Base-by-base conservation (phyloP, 2,329 filamentous ascomycete genomes). In the Didymella glomerata region DNA sequence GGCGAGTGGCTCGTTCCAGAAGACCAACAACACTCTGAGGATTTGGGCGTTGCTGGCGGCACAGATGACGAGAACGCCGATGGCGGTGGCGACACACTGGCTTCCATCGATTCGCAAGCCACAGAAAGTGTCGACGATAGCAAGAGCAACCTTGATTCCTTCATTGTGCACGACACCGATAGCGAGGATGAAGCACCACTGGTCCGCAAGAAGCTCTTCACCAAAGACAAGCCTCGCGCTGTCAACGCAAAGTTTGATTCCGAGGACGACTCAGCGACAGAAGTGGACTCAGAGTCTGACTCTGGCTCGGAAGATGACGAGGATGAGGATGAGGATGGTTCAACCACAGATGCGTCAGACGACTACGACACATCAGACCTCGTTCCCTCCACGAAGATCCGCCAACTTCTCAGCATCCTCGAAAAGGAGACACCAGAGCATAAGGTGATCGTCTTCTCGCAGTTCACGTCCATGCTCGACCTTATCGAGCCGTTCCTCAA, bases 361-460 rank as follows among this genome's bases (percentile, higher is more conserved):
- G 70, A 67, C 42, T 76, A 76, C 58, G 71, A 78, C 44, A 78
- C 82, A 51, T 80, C 82, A 27, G 80, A 83, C 24, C 80, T 82
- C 11, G 81, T 86, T 25, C 85, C 88, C 2, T 99, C 95, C 0
- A 94, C 95, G 68, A 99, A 99, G 81, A 96, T 99, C 70, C 88
- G 90, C 44, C 88, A 95, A 68, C 84, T 98, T 20, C 85, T 96
- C 71, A 84, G 87, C 61, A 91, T 99, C 50, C 85, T 99, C 9
- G 85, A 88, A 64, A 86, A 86, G 44, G 95, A 99, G 77, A 88
- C 88, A 0, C 81, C 84, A 1, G 84, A 92, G 60, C 92, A 97
- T 84, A 99, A 99, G 75, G 96, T 97, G 74, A 99, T 99, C 70
- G 93, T 99, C 64, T 99, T 99, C 79, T 97, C 93, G 1, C 92